phyloP scores from a whole-genome alignment of 2,329 filamentous ascomycete species.

The Didymella exigua region DNA sequence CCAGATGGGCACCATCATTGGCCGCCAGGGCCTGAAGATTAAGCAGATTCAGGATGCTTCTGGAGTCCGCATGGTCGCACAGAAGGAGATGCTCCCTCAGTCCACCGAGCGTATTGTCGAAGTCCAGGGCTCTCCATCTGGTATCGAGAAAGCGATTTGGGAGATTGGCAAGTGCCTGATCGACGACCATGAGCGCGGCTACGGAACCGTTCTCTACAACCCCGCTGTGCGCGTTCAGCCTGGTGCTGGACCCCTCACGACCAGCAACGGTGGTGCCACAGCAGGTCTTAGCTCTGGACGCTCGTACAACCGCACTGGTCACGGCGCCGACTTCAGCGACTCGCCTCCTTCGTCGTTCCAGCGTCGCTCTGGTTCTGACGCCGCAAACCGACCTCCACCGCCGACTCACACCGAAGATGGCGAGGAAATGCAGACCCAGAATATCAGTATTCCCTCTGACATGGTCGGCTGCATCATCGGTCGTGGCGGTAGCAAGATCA shows the following conservation, averaged over 20 bases:
- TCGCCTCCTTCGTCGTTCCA: slow-evolving; percentile 66
- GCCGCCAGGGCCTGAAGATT: slow-evolving; percentile 94
- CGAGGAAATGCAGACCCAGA: slow-evolving; percentile 97
- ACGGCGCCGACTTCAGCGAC: slow-evolving; percentile 97
- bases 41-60: slow-evolving; percentile 98
- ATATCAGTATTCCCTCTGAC: slow-evolving; percentile 98
- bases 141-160: slow-evolving; percentile 95
- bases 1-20: slow-evolving; percentile 99
- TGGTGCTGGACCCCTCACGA: slow-evolving; percentile 58
- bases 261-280: slow-evolving; percentile 59
- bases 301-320: slow-evolving; percentile 89
- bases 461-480: slow-evolving; percentile 99
- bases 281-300: slow-evolving; percentile 61
- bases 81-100: slow-evolving; percentile 99
- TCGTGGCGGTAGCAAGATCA: slow-evolving; percentile 93
- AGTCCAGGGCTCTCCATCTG: slow-evolving; percentile 90
- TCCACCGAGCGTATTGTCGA: slow-evolving; percentile 98
- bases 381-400: slow-evolving; percentile 73
- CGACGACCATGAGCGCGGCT: slow-evolving; percentile 96
- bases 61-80: slow-evolving; percentile 97
- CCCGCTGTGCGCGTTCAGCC: slow-evolving; percentile 86
- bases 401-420: slow-evolving; percentile 94
- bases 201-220: slow-evolving; percentile 97
- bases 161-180: slow-evolving; percentile 98
- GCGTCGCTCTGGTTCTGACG: slow-evolving; percentile 83